A percentile compares a stretch with the other conserved stretches of the same genome.
Conservation (phyloP, 805 yeast species). For the Naumovozyma dairenensis region DNA sequence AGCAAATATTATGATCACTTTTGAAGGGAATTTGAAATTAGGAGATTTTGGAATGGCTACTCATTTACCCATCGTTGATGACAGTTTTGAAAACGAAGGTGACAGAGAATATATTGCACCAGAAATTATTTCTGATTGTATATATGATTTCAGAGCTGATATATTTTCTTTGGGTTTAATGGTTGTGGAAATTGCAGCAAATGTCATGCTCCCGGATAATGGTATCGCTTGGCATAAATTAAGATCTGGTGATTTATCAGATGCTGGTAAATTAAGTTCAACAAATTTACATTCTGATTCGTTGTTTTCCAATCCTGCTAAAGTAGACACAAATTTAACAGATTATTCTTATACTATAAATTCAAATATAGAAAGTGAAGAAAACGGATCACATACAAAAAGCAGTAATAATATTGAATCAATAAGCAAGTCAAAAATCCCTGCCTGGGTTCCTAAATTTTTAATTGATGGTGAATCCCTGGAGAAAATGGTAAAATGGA, state of each 20-base stretch:
- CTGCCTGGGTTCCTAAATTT: constrained; percentile 82
- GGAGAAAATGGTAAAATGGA: constrained; percentile 74
- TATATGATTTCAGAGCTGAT: constrained; percentile 87
- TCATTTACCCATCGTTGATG: constrained; percentile 54
- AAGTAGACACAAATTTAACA: constrained; percentile 23
- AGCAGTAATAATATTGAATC: neutral
- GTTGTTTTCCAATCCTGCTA: constrained; percentile 21
- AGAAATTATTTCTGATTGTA: constrained; percentile 73
- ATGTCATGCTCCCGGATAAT: constrained; percentile 87
- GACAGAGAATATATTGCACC: constrained; percentile 98
- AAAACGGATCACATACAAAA: constrained; percentile 1
- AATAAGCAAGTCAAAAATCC: constrained; percentile 32
- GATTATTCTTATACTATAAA: constrained; percentile 11
- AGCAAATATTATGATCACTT: constrained; percentile 86
- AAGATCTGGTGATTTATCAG: constrained; percentile 89
- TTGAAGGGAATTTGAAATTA: constrained; percentile 87
- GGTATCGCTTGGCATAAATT: constrained; percentile 95
- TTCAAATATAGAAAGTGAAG: constrained; percentile 9
- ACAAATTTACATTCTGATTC: constrained; percentile 44
- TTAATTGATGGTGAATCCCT: constrained; percentile 63
- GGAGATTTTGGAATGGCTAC: constrained; percentile 97
- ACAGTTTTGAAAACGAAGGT: constrained; percentile 81
- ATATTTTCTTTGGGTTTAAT: constrained; percentile 89
- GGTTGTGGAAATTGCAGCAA: constrained; percentile 92
- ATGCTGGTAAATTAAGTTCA: constrained; percentile 79